Conservation (phyloP, 345 rosid genomes). For the Alliaria petiolata region DNA sequence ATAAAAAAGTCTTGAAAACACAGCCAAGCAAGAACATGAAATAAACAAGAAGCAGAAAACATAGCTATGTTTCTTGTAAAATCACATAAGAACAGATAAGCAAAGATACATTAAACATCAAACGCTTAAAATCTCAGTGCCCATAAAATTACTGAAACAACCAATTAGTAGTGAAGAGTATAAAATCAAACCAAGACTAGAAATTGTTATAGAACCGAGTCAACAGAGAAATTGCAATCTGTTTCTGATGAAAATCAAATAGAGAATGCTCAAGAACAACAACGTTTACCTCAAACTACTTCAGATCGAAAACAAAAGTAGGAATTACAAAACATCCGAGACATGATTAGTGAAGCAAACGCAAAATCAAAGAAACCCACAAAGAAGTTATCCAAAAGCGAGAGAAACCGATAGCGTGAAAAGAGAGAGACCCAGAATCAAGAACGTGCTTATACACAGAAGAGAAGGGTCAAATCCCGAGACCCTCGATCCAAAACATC, state of each 20-base stretch:
- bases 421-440: slow-evolving; percentile 13
- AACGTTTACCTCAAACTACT: not conserved
- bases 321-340: not conserved
- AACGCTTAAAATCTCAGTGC: not conserved
- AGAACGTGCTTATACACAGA: slow-evolving; percentile 8
- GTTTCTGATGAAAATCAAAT: not conserved
- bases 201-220: too few relatives aligned
- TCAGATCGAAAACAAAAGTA: not conserved
- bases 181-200: not conserved
- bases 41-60: too few relatives aligned
- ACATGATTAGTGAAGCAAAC: slow-evolving; percentile 25
- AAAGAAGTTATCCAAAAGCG: not conserved
- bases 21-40: not conserved
- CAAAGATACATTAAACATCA: not conserved
- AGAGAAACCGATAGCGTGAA: not conserved
- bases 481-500: slow-evolving; percentile 22
- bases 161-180: not conserved
- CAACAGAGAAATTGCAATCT: not conserved
- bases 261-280: not conserved
- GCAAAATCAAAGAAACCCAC: slow-evolving; percentile 6
- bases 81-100: not conserved
- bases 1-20: not conserved
- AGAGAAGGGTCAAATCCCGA: slow-evolving; percentile 3
- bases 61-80: not conserved
- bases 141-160: not conserved